Base-by-base conservation (phyloP, 139 green algal species). In the Chlorella sorokiniana region DNA sequence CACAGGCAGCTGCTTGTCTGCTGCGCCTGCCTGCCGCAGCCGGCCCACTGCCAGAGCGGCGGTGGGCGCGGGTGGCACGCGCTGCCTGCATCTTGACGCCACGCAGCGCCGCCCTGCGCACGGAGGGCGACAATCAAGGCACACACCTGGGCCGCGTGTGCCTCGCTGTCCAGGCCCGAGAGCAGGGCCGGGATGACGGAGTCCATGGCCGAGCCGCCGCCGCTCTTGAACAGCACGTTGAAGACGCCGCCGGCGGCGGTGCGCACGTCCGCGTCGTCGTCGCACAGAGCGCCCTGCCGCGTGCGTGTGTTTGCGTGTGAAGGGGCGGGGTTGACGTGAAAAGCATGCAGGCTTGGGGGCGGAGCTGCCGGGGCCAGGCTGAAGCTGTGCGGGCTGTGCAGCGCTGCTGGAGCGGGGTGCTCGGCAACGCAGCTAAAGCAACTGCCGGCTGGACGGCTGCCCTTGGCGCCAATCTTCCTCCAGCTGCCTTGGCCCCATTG, bases 181-280 rank as follows among this genome's bases (percentile, higher is more conserved):
- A 98, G 87, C 86, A 98, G 88, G 7, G 84, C 85, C 1, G 93
- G 94, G 76, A 97, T 93, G 25, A 98, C 91, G 37, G 84, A 84
- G 75, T 98, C 96, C 45, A 97, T 93, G 38, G 95, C 90, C 37
- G 82, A 67, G 67, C 81, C 85, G 67, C 85, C 85, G 65, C 85
- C 81, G 62, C 89, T 89, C 62, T 90, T 92, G 91, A 99, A 98
- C 62, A 99, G 89, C 31, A 96, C 92, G 78, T 84, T 89, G 78
- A 99, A 97, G 0, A 96, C 95, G 2, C 88, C 92, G 68, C 92
- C 95, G 0, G 96, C 96, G 1, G 95, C 95, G 0, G 61, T 25
- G 25, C 87, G 61, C 38, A 96, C 94, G 27, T 23, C 76, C 0
- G 87, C 69, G 81, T 96, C 94, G 16, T 79, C 42, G 81, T 98